Evolutionary conservation across 371 early-diverging fungal genomes (phyloP).

Genomic region (Cokeromyces recurvatus): DNA sequence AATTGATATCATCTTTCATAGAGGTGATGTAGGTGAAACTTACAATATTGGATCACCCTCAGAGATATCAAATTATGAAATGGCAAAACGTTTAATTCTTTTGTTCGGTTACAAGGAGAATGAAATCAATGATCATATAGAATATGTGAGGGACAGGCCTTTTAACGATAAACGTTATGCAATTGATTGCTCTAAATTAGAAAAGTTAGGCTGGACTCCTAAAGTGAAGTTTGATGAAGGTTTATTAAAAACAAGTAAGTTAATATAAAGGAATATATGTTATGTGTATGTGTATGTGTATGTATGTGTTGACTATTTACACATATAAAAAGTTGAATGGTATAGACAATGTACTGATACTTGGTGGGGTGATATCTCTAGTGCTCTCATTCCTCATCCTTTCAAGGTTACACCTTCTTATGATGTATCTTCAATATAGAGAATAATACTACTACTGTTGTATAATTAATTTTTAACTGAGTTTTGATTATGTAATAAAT

Average conservation of each 20-base stretch:
- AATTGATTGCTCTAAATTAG: constrained; percentile 68
- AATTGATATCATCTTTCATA: constrained; percentile 66
- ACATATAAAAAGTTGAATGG: constrained; percentile 65
- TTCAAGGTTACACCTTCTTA: constrained; percentile 41
- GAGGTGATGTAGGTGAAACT: constrained; percentile 64
- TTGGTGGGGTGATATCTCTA: constrained; percentile 61
- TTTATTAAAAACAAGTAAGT: constrained; percentile 65
- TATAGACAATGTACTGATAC: constrained; percentile 48
- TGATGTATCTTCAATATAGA: constrained; percentile 4
- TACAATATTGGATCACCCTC: constrained; percentile 82
- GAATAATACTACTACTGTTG: too few species aligned
- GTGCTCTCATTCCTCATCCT: constrained; percentile 53
- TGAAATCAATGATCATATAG: constrained; percentile 41
- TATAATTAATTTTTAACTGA: too few species aligned
- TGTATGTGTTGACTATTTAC: too few species aligned
- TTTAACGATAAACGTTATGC: constrained; percentile 83
- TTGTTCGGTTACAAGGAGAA: constrained; percentile 43
- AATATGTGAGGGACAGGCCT: constrained; percentile 73
- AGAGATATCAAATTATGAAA: constrained; percentile 71
- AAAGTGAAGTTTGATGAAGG: constrained; percentile 64
- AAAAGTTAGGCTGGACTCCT: constrained; percentile 71
- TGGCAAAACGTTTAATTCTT: constrained; percentile 61
- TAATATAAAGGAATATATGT: background rate
- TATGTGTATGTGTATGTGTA: background rate
- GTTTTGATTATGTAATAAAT: too few species aligned